A percentile compares a stretch with the other conserved stretches of the same genome.
Evolutionary conservation across 1,139 yeast genomes (phyloP).

Genomic region (Diutina siamensis): DNA sequence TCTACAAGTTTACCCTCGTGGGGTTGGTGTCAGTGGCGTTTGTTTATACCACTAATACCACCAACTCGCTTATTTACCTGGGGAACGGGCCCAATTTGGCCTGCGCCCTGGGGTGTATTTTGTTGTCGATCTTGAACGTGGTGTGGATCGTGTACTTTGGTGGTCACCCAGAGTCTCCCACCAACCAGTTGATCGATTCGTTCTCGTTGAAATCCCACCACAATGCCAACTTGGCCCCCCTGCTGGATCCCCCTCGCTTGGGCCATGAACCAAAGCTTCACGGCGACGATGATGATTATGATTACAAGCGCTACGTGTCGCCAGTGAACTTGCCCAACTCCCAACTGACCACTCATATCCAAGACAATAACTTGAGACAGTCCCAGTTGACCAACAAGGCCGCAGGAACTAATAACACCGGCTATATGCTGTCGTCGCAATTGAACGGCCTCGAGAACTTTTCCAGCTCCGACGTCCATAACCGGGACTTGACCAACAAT

Average conservation of each 20-base stretch:
- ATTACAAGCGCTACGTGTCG: slow-evolving; percentile 13
- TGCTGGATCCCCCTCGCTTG: slow-evolving; percentile 10
- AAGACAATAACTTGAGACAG: slow-evolving; percentile 26
- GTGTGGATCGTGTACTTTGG: slow-evolving; percentile 84
- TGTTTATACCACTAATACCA: slow-evolving; percentile 72
- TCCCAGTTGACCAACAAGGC: slow-evolving; percentile 21
- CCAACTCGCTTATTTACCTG: slow-evolving; percentile 68
- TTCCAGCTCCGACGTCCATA: slow-evolving; percentile 26
- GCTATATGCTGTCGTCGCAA: slow-evolving; percentile 44
- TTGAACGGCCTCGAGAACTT: slow-evolving; percentile 50
- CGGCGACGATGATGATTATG: slow-evolving; percentile 10
- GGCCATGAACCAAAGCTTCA: slow-evolving; percentile 19
- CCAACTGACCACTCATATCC: slow-evolving; percentile 14
- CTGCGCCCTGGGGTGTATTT: slow-evolving; percentile 86
- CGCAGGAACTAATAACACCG: background rate
- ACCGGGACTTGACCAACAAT: slow-evolving; percentile 23
- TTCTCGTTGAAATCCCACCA: slow-evolving; percentile 30
- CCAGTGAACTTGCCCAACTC: slow-evolving; percentile 9
- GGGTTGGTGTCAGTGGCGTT: slow-evolving; percentile 56
- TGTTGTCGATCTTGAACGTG: slow-evolving; percentile 67
- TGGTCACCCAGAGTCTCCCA: slow-evolving; percentile 66
- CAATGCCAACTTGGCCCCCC: background rate
- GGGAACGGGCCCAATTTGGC: slow-evolving; percentile 59
- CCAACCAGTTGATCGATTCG: slow-evolving; percentile 77
- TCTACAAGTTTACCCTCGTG: slow-evolving; percentile 54